Base-by-base conservation (phyloP, 2,329 filamentous ascomycete species). In the Fusarium gaditjirri region DNA sequence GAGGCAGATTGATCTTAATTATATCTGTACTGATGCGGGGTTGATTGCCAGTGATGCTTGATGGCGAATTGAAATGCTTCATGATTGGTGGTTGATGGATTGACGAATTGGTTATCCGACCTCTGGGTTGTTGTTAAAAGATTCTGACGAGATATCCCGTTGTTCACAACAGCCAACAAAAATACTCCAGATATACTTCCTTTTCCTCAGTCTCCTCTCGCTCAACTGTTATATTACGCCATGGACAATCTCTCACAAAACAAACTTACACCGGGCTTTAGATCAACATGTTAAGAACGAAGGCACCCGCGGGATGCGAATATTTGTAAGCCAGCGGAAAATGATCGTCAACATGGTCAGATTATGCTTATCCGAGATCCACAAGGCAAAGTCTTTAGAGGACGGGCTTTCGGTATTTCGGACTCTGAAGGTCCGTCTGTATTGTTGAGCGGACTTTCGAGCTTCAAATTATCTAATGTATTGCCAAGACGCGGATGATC, bases 361-460 rank as follows among this genome's bases (percentile, higher is more conserved):
- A 36, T 35, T 57, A 62, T 69, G 65, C 65, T 69, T 68, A 69
- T 68, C 65, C 47, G 64, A 44, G 43, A 35, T 55, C 64, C 64
- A 49, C 56, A 57, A 46, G 38, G 43, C 50, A 57, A 68, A 62
- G 64, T 11, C 4, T 23, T 38, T 3, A 10, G 25, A 16, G 16
- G 16, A 13, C 16, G 36, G 36, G 8, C 29, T 65, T 49, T 59
- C 61, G 61, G 52, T 3, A 4, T 52, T 41, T 68, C 64, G 65
- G 65, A 63, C 64, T 68, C 23, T 62, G 17, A 57, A 42, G 21
- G 33, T 25, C 65, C 64, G 64, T 12, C 6, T 36, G 52, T 31
- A 17, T 35, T 3, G 8, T 13, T 43, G 35, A 16, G 44, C 57
- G 43, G 58, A 64, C 39, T 64, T 68, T 38, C 12, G 10, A 46